Conservation (phyloP, 192 early-diverging fungal species). For the Hyaloraphidium curvatum region DNA sequence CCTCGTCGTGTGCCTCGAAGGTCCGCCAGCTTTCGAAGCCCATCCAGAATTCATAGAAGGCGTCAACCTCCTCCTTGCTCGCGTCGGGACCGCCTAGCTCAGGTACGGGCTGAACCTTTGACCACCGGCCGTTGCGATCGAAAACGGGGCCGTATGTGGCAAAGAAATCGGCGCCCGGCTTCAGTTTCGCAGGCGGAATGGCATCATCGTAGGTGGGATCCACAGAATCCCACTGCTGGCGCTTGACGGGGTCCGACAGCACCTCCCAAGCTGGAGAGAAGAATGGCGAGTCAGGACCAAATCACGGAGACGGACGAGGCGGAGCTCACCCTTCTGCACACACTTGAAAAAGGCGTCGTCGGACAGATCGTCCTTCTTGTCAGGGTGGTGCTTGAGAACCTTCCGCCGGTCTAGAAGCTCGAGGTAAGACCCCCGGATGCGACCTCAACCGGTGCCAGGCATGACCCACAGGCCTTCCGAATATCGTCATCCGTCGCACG, state of each 20-base stretch:
- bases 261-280: constrained; percentile 61
- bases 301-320: background rate
- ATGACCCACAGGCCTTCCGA: constrained; percentile 51
- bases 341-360: constrained; percentile 99
- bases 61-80: constrained; percentile 44
- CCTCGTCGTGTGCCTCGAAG: constrained; percentile 96
- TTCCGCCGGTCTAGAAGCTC: constrained; percentile 48
- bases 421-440: background rate
- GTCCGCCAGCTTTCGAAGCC: constrained; percentile 92
- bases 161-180: constrained; percentile 71
- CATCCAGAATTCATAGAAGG: constrained; percentile 72
- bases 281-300: background rate
- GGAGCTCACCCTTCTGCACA: constrained; percentile 44
- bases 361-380: constrained; percentile 68
- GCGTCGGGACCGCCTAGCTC: constrained; percentile 46
- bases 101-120: constrained; percentile 73
- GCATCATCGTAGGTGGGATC: constrained; percentile 64
- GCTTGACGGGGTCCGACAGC: constrained; percentile 68
- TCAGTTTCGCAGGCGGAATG: constrained; percentile 38
- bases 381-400: constrained; percentile 95
- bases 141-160: constrained; percentile 20
- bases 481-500: constrained; percentile 84
- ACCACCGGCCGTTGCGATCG: constrained; percentile 17
- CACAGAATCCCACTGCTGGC: constrained; percentile 89
- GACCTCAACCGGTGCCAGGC: too few relatives aligned